Evolutionary conservation across 2,329 filamentous ascomycete species (phyloP), one percentile per base, ranked within the genome.

Genomic region (Talaromyces sp.): DNA sequence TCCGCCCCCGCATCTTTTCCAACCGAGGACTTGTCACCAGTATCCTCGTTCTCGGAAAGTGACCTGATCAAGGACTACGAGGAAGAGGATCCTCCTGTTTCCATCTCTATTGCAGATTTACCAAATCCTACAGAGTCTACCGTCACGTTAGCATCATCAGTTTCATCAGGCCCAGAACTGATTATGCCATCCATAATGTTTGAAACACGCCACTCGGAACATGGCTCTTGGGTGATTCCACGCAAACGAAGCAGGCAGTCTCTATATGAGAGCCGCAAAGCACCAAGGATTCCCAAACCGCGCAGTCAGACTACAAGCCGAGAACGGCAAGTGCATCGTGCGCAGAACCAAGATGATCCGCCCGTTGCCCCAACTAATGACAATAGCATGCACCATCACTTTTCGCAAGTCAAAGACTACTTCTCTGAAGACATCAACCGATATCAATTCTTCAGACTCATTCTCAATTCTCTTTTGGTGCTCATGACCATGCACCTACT

Each of bases 151-250:
- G 68, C 70, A 41, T 76, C 74, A 11, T 74, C 72, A 6, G n/a
- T 37, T 3, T 63, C 61, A 19, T 71, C 75, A 13, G 76, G 76
- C 4, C 76, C 76, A 1, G 76, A 78, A 63, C 72, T 78, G 7
- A 75, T 78, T 24, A 78, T 78, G 76, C 76, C 76, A 3, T 78
- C 76, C 4, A 77, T 78, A 54, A 74, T 72, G 67, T 75, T 78
- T 58, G 70, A 71, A 3, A 71, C 74, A 7, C 70, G 37, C 45
- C 24, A 45, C 9, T 57, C 62, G 27, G 60, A 57, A 31, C 60
- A 66, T 3, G 58, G 60, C 41, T 67, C 66, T 16, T 66, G 64
- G 63, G 66, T 67, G 0, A 58, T 65, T 19, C 66, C 66, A 3
- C 48, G 60, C 45, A 65, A 63, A 27, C 63, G 60, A 33, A 64